Evolutionary conservation across 1,139 yeast species (phyloP), one percentile per base, ranked within the genome.

Genomic region (Pichia sp.): DNA sequence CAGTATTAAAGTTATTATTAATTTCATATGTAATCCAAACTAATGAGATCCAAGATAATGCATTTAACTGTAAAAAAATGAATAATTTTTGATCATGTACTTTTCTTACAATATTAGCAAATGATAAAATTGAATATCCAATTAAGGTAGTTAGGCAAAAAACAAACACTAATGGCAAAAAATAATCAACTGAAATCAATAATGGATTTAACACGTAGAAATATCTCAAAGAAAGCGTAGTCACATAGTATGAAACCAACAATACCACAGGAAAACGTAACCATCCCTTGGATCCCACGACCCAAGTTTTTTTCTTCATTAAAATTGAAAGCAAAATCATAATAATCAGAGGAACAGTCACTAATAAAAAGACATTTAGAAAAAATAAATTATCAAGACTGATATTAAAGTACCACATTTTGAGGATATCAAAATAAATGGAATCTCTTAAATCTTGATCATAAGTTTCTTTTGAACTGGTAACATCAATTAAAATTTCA

Each of bases 21-120:
- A 68, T 66, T 34, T 73, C 62, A 28, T 40, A 48, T 7, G 86
- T 81, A 8, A 72, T 65, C 41, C 75, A 70, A 1, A 81, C 60
- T 48, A 84, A 69, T 0, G 68, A 56, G 0, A 72, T 48, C 95
- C 95, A 87, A 50, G 76, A 69, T 1, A 78, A 48, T 30, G 75
- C 62, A 27, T 82, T 74, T 10, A 78, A 64, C 63, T 84, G 83
- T 34, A 85, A 59, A n/a, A 84, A 70, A 2, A 78, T 72, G 39
- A 84, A 70, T 52, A 86, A 73, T 63, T 87, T 88, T 58, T 85
- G 88, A 61, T 81, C 94, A 57, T 81, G 85, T 34, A 81, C 77
- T 7, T 85, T 81, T 56, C 76, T 74, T 42, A 75, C 59, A 51
- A 71, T 68, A 45, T 74, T 72, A 52, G 79, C 73, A 18, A 76